Evolutionary conservation across 2,329 filamentous ascomycete species (phyloP), one percentile per base, ranked within the genome.

Genomic region (Penicillium sp.): DNA sequence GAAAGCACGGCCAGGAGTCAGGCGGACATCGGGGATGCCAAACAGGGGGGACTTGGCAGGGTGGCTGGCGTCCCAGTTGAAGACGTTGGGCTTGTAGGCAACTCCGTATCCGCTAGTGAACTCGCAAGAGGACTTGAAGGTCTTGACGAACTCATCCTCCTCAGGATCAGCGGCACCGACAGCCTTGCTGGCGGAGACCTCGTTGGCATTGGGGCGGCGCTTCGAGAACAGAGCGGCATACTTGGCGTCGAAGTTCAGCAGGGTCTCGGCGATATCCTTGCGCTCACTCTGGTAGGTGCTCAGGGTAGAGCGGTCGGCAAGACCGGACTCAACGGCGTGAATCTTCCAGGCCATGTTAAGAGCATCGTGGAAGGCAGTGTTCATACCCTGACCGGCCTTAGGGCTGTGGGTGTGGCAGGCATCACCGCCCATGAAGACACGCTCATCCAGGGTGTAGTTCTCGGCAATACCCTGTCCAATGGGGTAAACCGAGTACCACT

Each of bases 311-410:
- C 90, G 87, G 26, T 86, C 77, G 1, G 91, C 90, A 62, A 96
- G 90, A 11, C 91, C 91, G 23, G 83, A 81, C 70, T 96, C 92
- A 9, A 97, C 93, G 31, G 90, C 87, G 70, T 96, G 92, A 48
- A 97, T 90, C 78, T 97, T 97, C 92, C 92, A 97, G 7, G 92
- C 92, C 36, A 97, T 80, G 72, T 97, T 97, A 56, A 91, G 84
- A 0, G 91, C 91, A 65, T 81, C 79, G 44, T 81, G 73, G 73
- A 83, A 83, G 19, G 83, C 79, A 60, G 83, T 84, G 75, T 84
- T 84, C 81, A 83, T 87, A 53, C 84, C 84, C 65, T 87, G 84
- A 14, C 84, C 84, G 13, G 84, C 84, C 71, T 87, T 87, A 51
- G 84, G 84, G 61, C 77, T 79, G 70, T 87, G 84, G 2, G 84